A percentile compares a stretch with the other conserved stretches of the same genome.
These are phyloP conservation scores for Avena atlantica DNA, from an alignment of 176 grass and related monocot genomes.

Conservation along the genomic window DNA sequence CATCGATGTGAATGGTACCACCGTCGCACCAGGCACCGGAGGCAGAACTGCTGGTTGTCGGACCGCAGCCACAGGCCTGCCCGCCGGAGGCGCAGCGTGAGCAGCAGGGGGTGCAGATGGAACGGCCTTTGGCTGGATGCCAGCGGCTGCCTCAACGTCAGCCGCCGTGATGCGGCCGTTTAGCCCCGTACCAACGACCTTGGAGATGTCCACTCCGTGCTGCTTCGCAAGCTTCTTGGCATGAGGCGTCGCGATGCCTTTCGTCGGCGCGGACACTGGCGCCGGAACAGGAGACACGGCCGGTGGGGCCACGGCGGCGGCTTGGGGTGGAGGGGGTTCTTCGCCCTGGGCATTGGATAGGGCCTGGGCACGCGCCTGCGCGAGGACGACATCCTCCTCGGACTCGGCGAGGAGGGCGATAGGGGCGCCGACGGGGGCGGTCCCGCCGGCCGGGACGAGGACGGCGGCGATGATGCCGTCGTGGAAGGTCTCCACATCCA, in stretches of 20 bases:
- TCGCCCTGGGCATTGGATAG: constrained; percentile 41
- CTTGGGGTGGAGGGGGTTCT: constrained; percentile 28
- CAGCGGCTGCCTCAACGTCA: constrained; percentile 75
- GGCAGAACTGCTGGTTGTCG: constrained; percentile 39
- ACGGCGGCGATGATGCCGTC: constrained; percentile 86
- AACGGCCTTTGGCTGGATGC: constrained; percentile 53
- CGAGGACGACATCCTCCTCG: constrained; percentile 78
- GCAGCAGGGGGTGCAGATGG: constrained; percentile 31
- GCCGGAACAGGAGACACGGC: constrained; percentile 28
- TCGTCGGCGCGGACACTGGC: constrained; percentile 42
- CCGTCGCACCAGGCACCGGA: constrained; percentile 54
- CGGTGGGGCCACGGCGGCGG: constrained; percentile 16
- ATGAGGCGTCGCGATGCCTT: constrained; percentile 60
- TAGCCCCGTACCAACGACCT: constrained; percentile 58
- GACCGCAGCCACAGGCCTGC: neutral
- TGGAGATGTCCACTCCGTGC: constrained; percentile 66
- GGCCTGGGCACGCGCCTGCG: constrained; percentile 61
- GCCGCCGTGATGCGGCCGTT: constrained; percentile 70
- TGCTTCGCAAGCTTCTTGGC: constrained; percentile 91
- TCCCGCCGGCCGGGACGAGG: constrained; percentile 68
- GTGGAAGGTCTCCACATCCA: constrained; percentile 98
- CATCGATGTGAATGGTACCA: constrained; percentile 87
- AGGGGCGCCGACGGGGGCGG: constrained; percentile 76
- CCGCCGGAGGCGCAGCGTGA: neutral
- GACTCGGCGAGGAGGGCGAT: constrained; percentile 89